Base-by-base conservation (phyloP, 768 basidiomycete species). In the Boletus pseudo-olivaceus region DNA sequence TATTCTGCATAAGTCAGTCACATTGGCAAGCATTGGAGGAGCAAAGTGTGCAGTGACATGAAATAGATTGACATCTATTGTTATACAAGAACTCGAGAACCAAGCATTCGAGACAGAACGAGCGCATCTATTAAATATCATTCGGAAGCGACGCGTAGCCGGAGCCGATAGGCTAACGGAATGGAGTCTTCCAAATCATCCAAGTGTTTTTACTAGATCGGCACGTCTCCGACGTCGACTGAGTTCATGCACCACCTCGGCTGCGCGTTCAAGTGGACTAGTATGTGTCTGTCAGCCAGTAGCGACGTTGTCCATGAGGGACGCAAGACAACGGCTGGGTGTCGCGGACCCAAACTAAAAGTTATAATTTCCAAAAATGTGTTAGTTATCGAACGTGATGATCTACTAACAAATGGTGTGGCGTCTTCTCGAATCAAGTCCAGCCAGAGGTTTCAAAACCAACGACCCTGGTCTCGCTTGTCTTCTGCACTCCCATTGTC, bases 391-490 rank as follows among this genome's bases (percentile, higher is more conserved):
- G 23, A 47, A 38, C 47, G 47, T 54, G 39, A 47, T 46, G 55
- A 49, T 60, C 62, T 52, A 17, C 46, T 45, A 17, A 52, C 52
- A 42, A 56, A 62, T 47, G 49, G 29, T 29, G 51, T 44, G 39
- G 50, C 17, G 40, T 29, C 6, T 27, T 35, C 6, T 32, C 2
- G 32, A 15, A 23, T 29, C 6, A 33, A 37, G 6, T 23, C 26
- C 6, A 10, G 26, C 15, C 15, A 38, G 42, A 37, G 49, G 38
- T 51, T 47, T 54, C n/a, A 53, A 53, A 56, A 23, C 32, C 20
- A 20, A 57, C 38, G 41, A 60, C 65, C 65, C 65, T 68, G 51
- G 17, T 33, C 37, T 60, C 51, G 55, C 58, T 51, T 65, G 41
- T 14, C 26, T 10, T 47, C 15, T 29, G n/a, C 26, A 20, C 37